Conservation (phyloP, 768 basidiomycete species). For the Naganishia vaughanmartiniae region DNA sequence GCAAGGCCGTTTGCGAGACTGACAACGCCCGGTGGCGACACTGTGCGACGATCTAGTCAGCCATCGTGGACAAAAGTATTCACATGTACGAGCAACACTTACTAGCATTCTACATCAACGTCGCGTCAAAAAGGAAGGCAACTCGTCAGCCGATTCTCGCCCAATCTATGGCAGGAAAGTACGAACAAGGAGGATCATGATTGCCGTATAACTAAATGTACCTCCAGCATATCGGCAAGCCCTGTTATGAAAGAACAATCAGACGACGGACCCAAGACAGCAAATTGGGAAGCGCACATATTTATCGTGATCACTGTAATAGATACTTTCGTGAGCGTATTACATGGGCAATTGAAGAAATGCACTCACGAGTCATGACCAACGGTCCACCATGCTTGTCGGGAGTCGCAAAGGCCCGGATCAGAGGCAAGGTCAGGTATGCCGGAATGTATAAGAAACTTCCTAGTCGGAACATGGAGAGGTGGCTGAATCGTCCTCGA, state of each 20-base stretch:
- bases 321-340: background rate
- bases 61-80: background rate
- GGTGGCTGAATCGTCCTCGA: slow-evolving; percentile 50
- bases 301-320: slow-evolving; percentile 66
- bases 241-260: slow-evolving; percentile 53
- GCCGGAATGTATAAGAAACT: slow-evolving; percentile 82
- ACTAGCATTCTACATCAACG: slow-evolving; percentile 27
- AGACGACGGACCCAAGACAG: slow-evolving; percentile 27
- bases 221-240: slow-evolving; percentile 82
- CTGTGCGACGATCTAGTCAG: slow-evolving; percentile 43
- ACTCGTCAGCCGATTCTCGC: background rate
- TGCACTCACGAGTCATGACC: slow-evolving; percentile 63
- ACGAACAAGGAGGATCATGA: slow-evolving; percentile 69
- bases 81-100: background rate
- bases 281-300: slow-evolving; percentile 63
- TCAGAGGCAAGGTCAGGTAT: slow-evolving; percentile 74
- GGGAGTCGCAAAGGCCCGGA: slow-evolving; percentile 67
- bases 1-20: slow-evolving; percentile 93
- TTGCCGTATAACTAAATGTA: slow-evolving; percentile 85
- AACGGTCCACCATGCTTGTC: slow-evolving; percentile 69
- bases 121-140: background rate
- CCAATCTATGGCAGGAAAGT: background rate
- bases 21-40: slow-evolving; percentile 85
- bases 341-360: background rate
- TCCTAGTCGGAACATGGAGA: slow-evolving; percentile 53